Conservation (phyloP, 225 moss, liverwort and hornwort genomes). For the Thuidium tamariscinum region DNA sequence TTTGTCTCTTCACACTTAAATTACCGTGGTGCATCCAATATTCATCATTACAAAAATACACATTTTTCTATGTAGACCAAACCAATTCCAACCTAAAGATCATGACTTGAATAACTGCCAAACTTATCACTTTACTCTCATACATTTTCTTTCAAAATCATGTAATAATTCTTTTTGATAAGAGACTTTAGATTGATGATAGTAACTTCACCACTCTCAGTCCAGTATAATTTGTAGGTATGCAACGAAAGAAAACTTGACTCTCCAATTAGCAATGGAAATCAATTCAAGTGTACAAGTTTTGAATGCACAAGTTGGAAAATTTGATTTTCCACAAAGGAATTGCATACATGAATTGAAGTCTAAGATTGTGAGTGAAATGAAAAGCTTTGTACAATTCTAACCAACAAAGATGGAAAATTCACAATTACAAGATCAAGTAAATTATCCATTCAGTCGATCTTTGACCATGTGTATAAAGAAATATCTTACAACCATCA, state of each 20-base stretch:
- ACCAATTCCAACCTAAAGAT: background rate
- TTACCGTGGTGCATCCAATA: accelerated
- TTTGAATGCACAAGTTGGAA: background rate
- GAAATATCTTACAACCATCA: too few species aligned
- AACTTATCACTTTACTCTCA: background rate
- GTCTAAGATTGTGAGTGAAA: background rate
- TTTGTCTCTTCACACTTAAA: background rate
- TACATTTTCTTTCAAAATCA: background rate
- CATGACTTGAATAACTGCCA: background rate
- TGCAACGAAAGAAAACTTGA: background rate
- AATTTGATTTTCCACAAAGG: background rate
- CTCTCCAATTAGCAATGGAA: background rate
- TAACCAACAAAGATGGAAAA: background rate
- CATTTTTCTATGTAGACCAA: background rate
- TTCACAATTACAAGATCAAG: background rate
- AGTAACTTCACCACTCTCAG: background rate
- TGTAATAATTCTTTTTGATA: background rate
- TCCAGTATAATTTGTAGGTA: too few species aligned
- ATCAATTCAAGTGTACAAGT: background rate
- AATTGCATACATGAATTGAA: background rate
- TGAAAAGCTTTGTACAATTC: background rate
- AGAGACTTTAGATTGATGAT: too few species aligned
- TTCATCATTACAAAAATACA: background rate
- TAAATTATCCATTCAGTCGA: background rate
- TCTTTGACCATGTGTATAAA: too few species aligned